Evolutionary conservation across 2,329 filamentous ascomycete genomes (phyloP).

Genomic region (Colletotrichum tabaci): DNA sequence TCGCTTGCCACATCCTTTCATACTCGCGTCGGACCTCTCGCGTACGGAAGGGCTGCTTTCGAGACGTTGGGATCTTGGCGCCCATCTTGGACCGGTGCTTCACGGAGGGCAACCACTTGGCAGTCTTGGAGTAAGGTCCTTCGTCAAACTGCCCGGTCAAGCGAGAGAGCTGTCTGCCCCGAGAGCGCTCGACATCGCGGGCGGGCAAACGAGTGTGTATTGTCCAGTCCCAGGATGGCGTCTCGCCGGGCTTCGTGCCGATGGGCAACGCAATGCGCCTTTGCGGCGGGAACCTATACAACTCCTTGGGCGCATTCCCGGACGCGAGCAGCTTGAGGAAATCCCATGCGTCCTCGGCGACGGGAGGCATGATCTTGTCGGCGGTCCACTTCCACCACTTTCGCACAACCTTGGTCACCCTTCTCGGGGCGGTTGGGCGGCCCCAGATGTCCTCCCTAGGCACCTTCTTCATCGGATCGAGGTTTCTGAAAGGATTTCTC

Average conservation of each 20-base stretch:
- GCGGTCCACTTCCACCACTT: slow-evolving; percentile 64
- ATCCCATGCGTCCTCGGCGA: slow-evolving; percentile 70
- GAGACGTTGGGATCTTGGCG: neutral
- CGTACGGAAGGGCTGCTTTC: slow-evolving; percentile 37
- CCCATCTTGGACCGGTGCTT: neutral
- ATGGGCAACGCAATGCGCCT: slow-evolving; percentile 49
- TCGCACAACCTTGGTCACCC: slow-evolving; percentile 59
- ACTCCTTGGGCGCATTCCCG: slow-evolving; percentile 55
- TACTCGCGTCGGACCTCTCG: slow-evolving; percentile 66
- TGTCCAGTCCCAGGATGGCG: slow-evolving; percentile 60
- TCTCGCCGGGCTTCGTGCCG: neutral
- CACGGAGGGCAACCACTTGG: slow-evolving; percentile 40
- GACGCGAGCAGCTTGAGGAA: slow-evolving; percentile 62
- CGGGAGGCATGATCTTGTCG: slow-evolving; percentile 67
- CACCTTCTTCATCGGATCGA: slow-evolving; percentile 55
- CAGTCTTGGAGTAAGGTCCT: slow-evolving; percentile 55
- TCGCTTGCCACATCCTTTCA: slow-evolving; percentile 60
- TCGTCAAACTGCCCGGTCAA: slow-evolving; percentile 55
- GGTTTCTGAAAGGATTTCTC: slow-evolving; percentile 42
- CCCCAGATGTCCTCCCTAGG: slow-evolving; percentile 66
- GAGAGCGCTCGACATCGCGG: slow-evolving; percentile 55
- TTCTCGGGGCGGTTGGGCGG: slow-evolving; percentile 56
- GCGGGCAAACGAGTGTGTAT: slow-evolving; percentile 57
- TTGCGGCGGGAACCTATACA: slow-evolving; percentile 57
- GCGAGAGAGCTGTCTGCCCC: slow-evolving; percentile 52